Evolutionary conservation across 768 basidiomycete species (phyloP).

Genomic region (Hygrocybe coccinea): DNA sequence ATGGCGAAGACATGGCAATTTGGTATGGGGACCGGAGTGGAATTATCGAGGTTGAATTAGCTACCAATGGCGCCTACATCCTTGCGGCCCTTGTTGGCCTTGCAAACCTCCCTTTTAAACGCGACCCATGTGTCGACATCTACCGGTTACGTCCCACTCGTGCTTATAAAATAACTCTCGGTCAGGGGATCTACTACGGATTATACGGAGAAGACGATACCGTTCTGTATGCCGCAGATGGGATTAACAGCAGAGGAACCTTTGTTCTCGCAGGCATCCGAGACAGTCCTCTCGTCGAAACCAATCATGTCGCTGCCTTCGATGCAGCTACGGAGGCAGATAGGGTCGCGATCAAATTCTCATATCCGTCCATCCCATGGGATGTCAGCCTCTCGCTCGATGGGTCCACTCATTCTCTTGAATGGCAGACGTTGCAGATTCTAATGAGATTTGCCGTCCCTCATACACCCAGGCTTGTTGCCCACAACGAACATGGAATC

Average conservation of each 20-base stretch:
- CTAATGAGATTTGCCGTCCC: neutral
- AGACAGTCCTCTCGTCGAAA: neutral
- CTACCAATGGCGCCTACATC: neutral
- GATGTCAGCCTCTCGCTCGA: neutral
- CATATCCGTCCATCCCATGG: conserved; percentile 8
- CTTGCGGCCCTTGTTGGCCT: neutral
- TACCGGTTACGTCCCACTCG: neutral
- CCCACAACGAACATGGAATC: neutral
- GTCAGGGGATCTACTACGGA: neutral
- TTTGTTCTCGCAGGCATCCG: conserved; percentile 5
- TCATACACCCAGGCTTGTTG: neutral
- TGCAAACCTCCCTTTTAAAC: neutral
- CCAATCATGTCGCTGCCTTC: neutral
- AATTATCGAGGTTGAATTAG: conserved; percentile 4
- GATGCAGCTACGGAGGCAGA: neutral
- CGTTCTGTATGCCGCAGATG: conserved; percentile 5
- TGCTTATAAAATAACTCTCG: neutral
- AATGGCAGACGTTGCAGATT: conserved; percentile 1
- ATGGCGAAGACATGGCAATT: neutral
- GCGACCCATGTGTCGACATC: conserved; percentile 1
- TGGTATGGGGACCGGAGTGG: conserved; percentile 7
- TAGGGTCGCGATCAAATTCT: conserved; percentile 8
- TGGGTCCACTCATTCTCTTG: neutral
- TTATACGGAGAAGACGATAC: neutral
- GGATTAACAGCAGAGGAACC: conserved; percentile 2